These are phyloP conservation scores for Schizochytrium sp. DNA, from an alignment of 108 stramenopile species.

Conservation along the genomic window DNA sequence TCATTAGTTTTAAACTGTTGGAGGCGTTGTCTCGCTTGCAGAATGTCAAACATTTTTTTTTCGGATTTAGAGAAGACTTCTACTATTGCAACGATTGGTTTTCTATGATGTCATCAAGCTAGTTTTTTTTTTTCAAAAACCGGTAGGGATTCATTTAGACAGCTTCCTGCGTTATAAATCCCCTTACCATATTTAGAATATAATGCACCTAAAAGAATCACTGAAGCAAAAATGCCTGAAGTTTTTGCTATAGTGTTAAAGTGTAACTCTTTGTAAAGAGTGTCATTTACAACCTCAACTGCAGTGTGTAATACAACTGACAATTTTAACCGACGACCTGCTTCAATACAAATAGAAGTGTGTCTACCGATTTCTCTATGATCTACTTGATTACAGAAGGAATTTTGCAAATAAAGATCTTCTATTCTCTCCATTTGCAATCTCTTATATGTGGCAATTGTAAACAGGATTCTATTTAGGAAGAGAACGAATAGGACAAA, in stretches of 20 bases:
- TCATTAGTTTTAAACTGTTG: too few relatives aligned
- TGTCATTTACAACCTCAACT: conserved; percentile 7
- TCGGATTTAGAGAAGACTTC: too few relatives aligned
- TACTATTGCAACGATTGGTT: too few relatives aligned
- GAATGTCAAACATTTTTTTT: too few relatives aligned
- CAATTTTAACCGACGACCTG: neutral
- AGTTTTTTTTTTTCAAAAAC: too few relatives aligned
- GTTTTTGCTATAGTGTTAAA: neutral
- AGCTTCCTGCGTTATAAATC: too few relatives aligned
- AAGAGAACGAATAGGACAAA: neutral
- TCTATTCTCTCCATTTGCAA: conserved; percentile 5
- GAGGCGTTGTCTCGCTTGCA: too few relatives aligned
- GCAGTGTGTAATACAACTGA: neutral
- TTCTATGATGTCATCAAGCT: too few relatives aligned
- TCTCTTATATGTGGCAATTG: neutral
- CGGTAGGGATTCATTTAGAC: too few relatives aligned
- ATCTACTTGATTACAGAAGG: neutral
- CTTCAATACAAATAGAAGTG: neutral
- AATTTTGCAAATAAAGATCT: neutral
- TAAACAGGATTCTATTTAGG: neutral
- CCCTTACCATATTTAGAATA: neutral
- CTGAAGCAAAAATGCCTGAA: neutral
- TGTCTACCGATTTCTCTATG: conserved; percentile 4
- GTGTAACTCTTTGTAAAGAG: neutral
- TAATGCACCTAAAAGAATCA: neutral